Percentiles rank a stretch among this genome's conserved stretches.
Evolutionary conservation across 2,329 filamentous ascomycete species (phyloP).

Genomic region (Neofusicoccum ribis): DNA sequence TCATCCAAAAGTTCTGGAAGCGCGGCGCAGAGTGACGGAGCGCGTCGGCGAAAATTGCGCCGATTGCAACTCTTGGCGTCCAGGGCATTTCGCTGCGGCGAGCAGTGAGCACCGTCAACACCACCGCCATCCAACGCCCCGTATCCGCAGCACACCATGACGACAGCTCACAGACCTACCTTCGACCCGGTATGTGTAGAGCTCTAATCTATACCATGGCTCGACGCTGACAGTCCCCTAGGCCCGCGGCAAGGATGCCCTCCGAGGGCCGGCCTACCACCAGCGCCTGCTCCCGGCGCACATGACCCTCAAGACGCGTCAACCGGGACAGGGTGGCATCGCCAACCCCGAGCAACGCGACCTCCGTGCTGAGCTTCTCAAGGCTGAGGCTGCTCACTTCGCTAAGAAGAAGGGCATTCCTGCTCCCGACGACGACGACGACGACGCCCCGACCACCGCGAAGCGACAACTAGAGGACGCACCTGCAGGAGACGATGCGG

Average conservation of each 20-base stretch:
- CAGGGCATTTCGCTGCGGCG: not conserved
- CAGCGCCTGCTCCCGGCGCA: conserved; percentile 93
- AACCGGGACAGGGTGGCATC: conserved; percentile 86
- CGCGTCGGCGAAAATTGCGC: conserved; percentile 4
- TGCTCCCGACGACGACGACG: conserved; percentile 47
- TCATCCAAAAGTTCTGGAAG: not conserved
- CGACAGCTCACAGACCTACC: conserved; percentile 75
- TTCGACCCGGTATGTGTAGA: conserved; percentile 77
- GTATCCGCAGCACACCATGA: conserved; percentile 39
- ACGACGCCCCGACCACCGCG: conserved; percentile 61
- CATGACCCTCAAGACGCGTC: conserved; percentile 84
- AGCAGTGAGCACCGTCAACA: not conserved
- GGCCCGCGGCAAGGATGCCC: conserved; percentile 92
- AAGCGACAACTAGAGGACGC: conserved; percentile 33
- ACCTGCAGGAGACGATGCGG: conserved; percentile 31
- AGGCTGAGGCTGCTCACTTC: conserved; percentile 84
- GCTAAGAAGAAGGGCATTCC: conserved; percentile 74
- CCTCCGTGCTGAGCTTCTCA: conserved; percentile 83
- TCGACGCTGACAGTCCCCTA: conserved; percentile 41
- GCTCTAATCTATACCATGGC: not conserved
- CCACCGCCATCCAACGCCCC: not conserved
- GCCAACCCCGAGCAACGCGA: conserved; percentile 72
- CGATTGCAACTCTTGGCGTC: not conserved
- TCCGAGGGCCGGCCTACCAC: conserved; percentile 90
- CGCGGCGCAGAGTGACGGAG: conserved; percentile 17